phyloP scores from a whole-genome alignment of 306 rosid species.

The Dryas drummondii region DNA sequence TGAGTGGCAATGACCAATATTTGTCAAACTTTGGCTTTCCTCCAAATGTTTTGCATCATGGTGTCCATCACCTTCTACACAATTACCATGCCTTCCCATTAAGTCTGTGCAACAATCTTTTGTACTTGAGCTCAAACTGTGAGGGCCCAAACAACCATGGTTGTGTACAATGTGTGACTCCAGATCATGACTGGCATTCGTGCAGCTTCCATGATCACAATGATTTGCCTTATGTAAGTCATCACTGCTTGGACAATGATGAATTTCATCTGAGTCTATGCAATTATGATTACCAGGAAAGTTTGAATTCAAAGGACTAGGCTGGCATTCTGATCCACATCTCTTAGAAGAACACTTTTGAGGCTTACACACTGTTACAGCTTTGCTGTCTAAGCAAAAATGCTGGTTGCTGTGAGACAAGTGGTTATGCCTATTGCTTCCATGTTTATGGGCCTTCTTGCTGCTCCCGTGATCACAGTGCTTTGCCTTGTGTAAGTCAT shows the following conservation, averaged over 20 bases:
- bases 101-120: conserved; percentile 22
- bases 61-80: conserved; percentile 24
- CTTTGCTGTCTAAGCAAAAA: conserved; percentile 45
- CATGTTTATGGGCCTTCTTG: conserved; percentile 39
- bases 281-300: conserved; percentile 29
- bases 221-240: conserved; percentile 36
- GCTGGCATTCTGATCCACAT: conserved; percentile 34
- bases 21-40: conserved; percentile 8
- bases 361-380: conserved; percentile 21
- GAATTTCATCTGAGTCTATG: background rate
- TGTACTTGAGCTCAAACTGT: conserved; percentile 8
- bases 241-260: background rate
- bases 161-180: conserved; percentile 35
- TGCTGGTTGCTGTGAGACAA: conserved; percentile 35
- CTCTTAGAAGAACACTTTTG: conserved; percentile 40
- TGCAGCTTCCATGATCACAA: conserved; percentile 38
- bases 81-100: conserved; percentile 13
- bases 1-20: conserved; percentile 31
- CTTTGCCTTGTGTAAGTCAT: conserved; percentile 25
- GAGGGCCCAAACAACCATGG: conserved; percentile 28
- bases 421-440: conserved; percentile 34
- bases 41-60: background rate
- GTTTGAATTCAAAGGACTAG: conserved; percentile 33
- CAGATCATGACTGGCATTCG: conserved; percentile 21
- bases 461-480: conserved; percentile 44